A percentile compares a stretch with the other conserved stretches of the same genome.
phyloP scores from a whole-genome alignment of 2,329 filamentous ascomycete genomes.

The Sporothrix globosa region DNA sequence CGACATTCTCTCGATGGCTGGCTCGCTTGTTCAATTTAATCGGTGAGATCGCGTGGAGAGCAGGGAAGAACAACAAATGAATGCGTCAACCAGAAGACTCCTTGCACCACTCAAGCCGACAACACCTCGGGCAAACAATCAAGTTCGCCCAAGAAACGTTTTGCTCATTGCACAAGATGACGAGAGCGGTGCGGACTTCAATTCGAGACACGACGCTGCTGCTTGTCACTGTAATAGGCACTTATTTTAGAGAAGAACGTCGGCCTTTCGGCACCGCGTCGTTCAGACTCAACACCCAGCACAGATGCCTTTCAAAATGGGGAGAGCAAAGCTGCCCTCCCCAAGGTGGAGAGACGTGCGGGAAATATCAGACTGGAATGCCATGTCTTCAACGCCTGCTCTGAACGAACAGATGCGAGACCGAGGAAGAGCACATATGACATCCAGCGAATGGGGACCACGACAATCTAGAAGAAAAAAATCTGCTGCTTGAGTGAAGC shows the following conservation, averaged over 20 bases:
- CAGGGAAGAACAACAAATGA: constrained; percentile 26
- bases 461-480: constrained; percentile 70
- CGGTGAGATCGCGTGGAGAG: constrained; percentile 61
- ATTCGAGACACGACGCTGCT: constrained; percentile 32
- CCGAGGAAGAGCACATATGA: background rate
- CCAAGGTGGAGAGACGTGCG: constrained; percentile 60
- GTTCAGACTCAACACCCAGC: constrained; percentile 81
- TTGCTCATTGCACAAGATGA: constrained; percentile 31
- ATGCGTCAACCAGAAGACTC: background rate
- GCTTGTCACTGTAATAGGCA: constrained; percentile 53
- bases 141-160: constrained; percentile 51
- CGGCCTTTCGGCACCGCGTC: constrained; percentile 36
- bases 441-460: constrained; percentile 75
- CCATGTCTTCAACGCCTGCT: constrained; percentile 37
- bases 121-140: constrained; percentile 64
- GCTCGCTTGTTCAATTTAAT: constrained; percentile 82
- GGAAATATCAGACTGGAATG: constrained; percentile 80
- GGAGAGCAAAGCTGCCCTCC: constrained; percentile 49
- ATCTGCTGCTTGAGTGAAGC: constrained; percentile 27
- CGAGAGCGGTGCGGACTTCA: background rate
- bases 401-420: background rate
- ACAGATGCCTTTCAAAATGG: constrained; percentile 60
- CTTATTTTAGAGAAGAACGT: constrained; percentile 77
- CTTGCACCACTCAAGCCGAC: constrained; percentile 67
- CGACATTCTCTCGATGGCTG: constrained; percentile 88